A percentile compares a stretch with the other conserved stretches of the same genome.
Conservation (phyloP, 495 filamentous ascomycete genomes). For the Podospora pseudopauciseta region DNA sequence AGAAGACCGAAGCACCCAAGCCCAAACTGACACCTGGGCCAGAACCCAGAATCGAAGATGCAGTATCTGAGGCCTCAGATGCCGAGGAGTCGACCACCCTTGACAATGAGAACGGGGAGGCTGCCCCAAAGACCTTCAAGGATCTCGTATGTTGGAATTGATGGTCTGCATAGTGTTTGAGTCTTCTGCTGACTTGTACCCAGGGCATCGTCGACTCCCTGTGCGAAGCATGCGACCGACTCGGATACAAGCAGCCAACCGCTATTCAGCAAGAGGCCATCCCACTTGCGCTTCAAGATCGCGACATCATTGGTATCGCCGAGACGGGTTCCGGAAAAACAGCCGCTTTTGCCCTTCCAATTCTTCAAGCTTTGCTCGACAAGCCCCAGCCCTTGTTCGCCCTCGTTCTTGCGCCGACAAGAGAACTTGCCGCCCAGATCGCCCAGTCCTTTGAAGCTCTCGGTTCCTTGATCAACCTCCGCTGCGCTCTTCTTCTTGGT, state of each 20-base stretch:
- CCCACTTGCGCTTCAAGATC: slow-evolving; percentile 72
- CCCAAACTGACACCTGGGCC: slow-evolving; percentile 4
- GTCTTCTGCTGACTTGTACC: background rate
- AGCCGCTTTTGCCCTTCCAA: slow-evolving; percentile 85
- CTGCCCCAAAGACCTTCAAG: slow-evolving; percentile 64
- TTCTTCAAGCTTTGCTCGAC: slow-evolving; percentile 81
- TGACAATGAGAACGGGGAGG: slow-evolving; percentile 25
- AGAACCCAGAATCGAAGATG: slow-evolving; percentile 7
- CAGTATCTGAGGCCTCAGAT: slow-evolving; percentile 13
- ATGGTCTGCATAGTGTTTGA: background rate
- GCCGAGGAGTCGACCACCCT: slow-evolving; percentile 23
- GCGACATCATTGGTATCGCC: slow-evolving; percentile 88
- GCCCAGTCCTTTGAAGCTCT: slow-evolving; percentile 78
- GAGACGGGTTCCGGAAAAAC: slow-evolving; percentile 95
- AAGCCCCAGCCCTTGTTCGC: slow-evolving; percentile 73
- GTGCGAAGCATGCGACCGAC: slow-evolving; percentile 75
- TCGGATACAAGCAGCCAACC: slow-evolving; percentile 82
- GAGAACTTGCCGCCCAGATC: slow-evolving; percentile 90
- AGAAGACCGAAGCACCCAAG: slow-evolving; percentile 10
- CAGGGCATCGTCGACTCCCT: slow-evolving; percentile 78
- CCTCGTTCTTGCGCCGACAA: slow-evolving; percentile 83
- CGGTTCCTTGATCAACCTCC: slow-evolving; percentile 75
- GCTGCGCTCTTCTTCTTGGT: slow-evolving; percentile 76
- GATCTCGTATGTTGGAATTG: slow-evolving; percentile 50
- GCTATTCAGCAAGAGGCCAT: slow-evolving; percentile 74